Evolutionary conservation across 805 yeast genomes (phyloP).

Genomic region (Spathaspora arborariae): DNA sequence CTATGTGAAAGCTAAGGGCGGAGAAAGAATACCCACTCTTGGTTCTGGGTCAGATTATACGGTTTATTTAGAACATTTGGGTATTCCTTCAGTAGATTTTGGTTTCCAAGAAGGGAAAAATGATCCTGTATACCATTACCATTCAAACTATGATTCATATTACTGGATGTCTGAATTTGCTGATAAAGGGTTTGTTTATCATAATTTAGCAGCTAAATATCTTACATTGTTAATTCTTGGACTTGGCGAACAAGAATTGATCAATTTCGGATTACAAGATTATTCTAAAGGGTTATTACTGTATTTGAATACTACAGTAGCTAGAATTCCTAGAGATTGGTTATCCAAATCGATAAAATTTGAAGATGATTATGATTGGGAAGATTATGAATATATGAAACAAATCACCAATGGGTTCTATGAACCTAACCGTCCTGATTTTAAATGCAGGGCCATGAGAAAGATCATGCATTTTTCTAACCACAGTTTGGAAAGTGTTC

Average conservation of each 20-base stretch:
- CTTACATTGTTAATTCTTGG: slow-evolving; percentile 52
- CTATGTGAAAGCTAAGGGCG: slow-evolving; percentile 29
- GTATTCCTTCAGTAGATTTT: slow-evolving; percentile 58
- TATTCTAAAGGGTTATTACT: slow-evolving; percentile 43
- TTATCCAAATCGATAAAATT: slow-evolving; percentile 15
- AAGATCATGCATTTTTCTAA: slow-evolving; percentile 8
- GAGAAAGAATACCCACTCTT: slow-evolving; percentile 35
- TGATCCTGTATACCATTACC: slow-evolving; percentile 54
- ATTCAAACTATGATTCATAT: slow-evolving; percentile 57
- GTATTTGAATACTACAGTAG: slow-evolving; percentile 30
- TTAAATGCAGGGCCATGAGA: slow-evolving; percentile 3
- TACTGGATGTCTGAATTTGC: slow-evolving; percentile 51
- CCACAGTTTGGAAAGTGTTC: slow-evolving; percentile 20
- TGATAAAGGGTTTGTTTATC: slow-evolving; percentile 51
- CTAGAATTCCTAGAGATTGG: slow-evolving; percentile 34
- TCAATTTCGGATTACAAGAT: slow-evolving; percentile 43
- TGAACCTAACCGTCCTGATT: neutral
- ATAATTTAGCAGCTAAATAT: slow-evolving; percentile 56
- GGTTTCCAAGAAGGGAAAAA: slow-evolving; percentile 30
- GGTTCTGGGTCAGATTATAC: slow-evolving; percentile 54
- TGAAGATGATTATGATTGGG: slow-evolving; percentile 10
- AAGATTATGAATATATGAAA: slow-evolving; percentile 13
- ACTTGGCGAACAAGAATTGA: slow-evolving; percentile 55
- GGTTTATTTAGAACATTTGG: slow-evolving; percentile 62
- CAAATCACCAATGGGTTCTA: slow-evolving; percentile 19